These are phyloP conservation scores for Clathrospora elynae DNA, from an alignment of 2,329 filamentous ascomycete genomes.

Conservation along the genomic window DNA sequence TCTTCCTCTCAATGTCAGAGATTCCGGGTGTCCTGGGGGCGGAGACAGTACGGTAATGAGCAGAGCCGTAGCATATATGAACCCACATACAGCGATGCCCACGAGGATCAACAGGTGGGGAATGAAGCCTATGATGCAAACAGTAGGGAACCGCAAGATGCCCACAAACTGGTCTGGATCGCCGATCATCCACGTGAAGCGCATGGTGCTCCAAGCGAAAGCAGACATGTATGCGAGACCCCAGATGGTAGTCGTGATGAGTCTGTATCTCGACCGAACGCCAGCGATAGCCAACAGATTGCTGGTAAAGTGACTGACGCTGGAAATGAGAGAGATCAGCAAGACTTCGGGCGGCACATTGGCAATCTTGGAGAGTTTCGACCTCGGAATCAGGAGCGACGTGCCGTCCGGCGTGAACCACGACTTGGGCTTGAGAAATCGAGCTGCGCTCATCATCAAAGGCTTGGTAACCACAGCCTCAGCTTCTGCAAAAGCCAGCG, in stretches of 20 bases:
- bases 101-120: slow-evolving; percentile 86
- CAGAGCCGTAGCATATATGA: slow-evolving; percentile 79
- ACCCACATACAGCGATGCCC: slow-evolving; percentile 75
- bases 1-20: slow-evolving; percentile 61
- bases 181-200: slow-evolving; percentile 45
- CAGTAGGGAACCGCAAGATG: slow-evolving; percentile 85
- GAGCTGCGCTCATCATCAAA: slow-evolving; percentile 71
- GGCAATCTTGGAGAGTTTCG: slow-evolving; percentile 75
- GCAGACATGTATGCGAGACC: slow-evolving; percentile 86
- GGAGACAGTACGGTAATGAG: slow-evolving; percentile 73
- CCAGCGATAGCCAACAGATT: slow-evolving; percentile 81
- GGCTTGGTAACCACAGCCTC: slow-evolving; percentile 85
- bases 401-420: slow-evolving; percentile 53
- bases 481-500: slow-evolving; percentile 91
- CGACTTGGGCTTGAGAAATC: slow-evolving; percentile 49
- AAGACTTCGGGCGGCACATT: slow-evolving; percentile 91
- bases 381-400: slow-evolving; percentile 48
- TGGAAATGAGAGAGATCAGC: slow-evolving; percentile 83
- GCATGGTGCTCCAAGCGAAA: slow-evolving; percentile 74
- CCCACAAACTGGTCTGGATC: slow-evolving; percentile 61
- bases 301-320: slow-evolving; percentile 85
- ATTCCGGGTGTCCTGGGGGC: slow-evolving; percentile 56
- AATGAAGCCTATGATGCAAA: slow-evolving; percentile 93
- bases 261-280: slow-evolving; percentile 76
- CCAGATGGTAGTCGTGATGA: slow-evolving; percentile 88